Conservation (phyloP, 768 basidiomycete species). For the Russula brevipes region DNA sequence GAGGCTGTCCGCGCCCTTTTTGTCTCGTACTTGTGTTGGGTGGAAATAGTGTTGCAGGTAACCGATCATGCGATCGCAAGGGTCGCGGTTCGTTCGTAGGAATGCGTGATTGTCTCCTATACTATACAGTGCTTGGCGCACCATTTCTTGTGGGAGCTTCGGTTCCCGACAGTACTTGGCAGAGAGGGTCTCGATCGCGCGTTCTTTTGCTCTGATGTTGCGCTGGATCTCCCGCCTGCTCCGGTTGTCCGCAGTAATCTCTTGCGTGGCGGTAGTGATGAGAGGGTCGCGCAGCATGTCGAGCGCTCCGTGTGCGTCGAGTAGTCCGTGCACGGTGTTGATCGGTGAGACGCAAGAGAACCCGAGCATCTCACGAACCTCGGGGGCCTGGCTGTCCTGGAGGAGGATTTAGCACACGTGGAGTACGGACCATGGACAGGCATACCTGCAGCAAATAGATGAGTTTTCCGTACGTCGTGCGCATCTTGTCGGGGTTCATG, state of each 20-base stretch:
- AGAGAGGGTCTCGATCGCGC: conserved; percentile 74
- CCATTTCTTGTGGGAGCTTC: conserved; percentile 56
- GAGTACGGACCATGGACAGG: not conserved
- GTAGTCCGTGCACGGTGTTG: conserved; percentile 62
- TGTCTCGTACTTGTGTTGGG: conserved; percentile 59
- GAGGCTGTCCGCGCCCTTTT: conserved; percentile 49
- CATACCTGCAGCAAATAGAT: conserved; percentile 76
- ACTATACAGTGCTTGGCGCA: conserved; percentile 78
- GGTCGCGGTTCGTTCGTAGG: conserved; percentile 79
- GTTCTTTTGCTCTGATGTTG: conserved; percentile 80
- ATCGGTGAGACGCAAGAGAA: conserved; percentile 79
- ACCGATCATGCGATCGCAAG: conserved; percentile 78
- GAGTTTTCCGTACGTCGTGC: conserved; percentile 81
- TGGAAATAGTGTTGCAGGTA: conserved; percentile 76
- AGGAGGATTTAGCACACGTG: conserved; percentile 20
- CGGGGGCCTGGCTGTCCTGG: conserved; percentile 79
- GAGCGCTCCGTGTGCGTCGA: conserved; percentile 60
- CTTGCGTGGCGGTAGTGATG: conserved; percentile 70
- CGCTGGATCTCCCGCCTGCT: conserved; percentile 73
- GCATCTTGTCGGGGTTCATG: conserved; percentile 91
- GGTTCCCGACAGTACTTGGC: conserved; percentile 49
- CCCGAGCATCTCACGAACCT: conserved; percentile 72
- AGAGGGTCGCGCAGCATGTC: conserved; percentile 74
- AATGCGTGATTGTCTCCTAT: conserved; percentile 91
- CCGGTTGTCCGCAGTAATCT: conserved; percentile 70